Evolutionary conservation across 805 yeast genomes (phyloP).

Genomic region (Kodamaea restingae): DNA sequence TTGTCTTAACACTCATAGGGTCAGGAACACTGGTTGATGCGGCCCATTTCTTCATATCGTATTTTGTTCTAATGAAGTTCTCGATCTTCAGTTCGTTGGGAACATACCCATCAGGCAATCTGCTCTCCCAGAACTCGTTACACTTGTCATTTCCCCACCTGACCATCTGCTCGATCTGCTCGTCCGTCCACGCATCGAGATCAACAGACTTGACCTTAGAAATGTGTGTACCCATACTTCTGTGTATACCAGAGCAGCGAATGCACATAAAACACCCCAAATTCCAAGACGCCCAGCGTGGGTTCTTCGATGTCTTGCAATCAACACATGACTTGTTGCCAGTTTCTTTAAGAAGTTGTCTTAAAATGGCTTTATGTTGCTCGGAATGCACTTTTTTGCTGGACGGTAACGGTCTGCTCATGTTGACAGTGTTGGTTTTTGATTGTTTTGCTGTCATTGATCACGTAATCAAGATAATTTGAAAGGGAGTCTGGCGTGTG

Average conservation of each 20-base stretch:
- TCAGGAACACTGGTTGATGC: constrained; percentile 53
- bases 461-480: too few species aligned
- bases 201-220: constrained; percentile 91
- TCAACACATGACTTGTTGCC: constrained; percentile 83
- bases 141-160: constrained; percentile 83
- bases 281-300: constrained; percentile 98
- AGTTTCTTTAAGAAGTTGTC: constrained; percentile 70
- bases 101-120: constrained; percentile 61
- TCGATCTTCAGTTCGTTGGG: constrained; percentile 85
- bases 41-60: constrained; percentile 87
- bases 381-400: constrained; percentile 45
- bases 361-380: constrained; percentile 65
- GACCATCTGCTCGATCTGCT: constrained; percentile 76
- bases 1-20: constrained; percentile 41
- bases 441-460: too few species aligned
- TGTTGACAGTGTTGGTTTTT: not conserved
- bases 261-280: constrained; percentile 91
- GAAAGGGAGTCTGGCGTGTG: too few species aligned
- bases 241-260: constrained; percentile 92
- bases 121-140: constrained; percentile 80
- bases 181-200: constrained; percentile 94
- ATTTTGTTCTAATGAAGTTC: constrained; percentile 87
- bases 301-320: constrained; percentile 84
- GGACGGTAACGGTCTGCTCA: constrained; percentile 35
- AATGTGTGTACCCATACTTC: constrained; percentile 94